These are phyloP conservation scores for Dryas integrifolia DNA, from an alignment of 331 rosid genomes.

Conservation along the genomic window DNA sequence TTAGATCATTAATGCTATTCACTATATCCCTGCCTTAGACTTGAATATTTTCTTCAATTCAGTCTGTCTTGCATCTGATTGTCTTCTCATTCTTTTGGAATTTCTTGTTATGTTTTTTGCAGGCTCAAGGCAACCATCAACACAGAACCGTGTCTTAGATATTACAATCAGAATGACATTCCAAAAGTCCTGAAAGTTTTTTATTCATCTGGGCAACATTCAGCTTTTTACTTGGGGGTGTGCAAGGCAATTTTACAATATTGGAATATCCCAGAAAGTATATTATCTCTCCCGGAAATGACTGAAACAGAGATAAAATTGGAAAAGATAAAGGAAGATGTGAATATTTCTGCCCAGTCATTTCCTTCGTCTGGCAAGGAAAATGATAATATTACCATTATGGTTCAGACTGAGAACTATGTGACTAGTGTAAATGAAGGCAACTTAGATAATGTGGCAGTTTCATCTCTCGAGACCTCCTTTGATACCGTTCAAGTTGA, in stretches of 20 bases:
- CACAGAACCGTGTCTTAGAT: constrained; percentile 53
- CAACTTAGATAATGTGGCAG: constrained; percentile 24
- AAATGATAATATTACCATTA: constrained; percentile 21
- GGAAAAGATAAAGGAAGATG: constrained; percentile 31
- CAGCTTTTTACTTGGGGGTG: constrained; percentile 52
- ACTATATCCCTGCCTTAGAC: constrained; percentile 1
- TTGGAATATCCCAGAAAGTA: constrained; percentile 64
- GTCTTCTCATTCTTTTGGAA: constrained; percentile 7
- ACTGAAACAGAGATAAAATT: constrained; percentile 32
- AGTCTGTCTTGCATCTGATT: neutral
- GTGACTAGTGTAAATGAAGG: constrained; percentile 22
- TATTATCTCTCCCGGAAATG: constrained; percentile 39
- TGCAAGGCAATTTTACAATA: constrained; percentile 59
- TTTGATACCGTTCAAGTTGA: constrained; percentile 25
- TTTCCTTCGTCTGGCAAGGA: constrained; percentile 34
- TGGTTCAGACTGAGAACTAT: constrained; percentile 32
- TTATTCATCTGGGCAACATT: constrained; percentile 50
- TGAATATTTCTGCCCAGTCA: constrained; percentile 21
- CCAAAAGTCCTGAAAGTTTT: constrained; percentile 61
- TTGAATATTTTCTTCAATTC: constrained; percentile 12
- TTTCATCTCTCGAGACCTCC: constrained; percentile 37
- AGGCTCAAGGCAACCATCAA: constrained; percentile 55
- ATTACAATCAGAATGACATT: constrained; percentile 76
- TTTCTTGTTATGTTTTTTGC: constrained; percentile 41
- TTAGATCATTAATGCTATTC: no score